phyloP scores from a whole-genome alignment of 1,284 basidiomycete species.

The Coriolopsis trogii region DNA sequence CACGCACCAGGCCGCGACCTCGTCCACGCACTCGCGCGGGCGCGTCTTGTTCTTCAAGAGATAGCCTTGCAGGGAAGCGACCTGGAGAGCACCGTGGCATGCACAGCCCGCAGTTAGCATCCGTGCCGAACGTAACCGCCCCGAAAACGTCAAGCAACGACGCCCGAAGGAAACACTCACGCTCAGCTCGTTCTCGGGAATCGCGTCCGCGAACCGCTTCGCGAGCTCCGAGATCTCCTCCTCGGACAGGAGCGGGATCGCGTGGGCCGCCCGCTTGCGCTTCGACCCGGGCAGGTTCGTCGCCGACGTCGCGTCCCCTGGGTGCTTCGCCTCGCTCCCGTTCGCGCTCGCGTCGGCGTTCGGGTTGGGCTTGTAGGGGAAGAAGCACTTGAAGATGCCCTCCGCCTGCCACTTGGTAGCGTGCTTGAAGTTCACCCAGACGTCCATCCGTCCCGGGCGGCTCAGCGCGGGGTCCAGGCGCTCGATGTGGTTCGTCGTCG shows the following conservation, averaged over 20 bases:
- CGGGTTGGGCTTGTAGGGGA: constrained; percentile 58
- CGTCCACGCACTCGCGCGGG: constrained; percentile 78
- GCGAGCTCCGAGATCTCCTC: constrained; percentile 74
- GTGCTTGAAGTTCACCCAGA: constrained; percentile 87
- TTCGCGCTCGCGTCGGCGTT: constrained; percentile 1
- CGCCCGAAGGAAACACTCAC: too few species aligned
- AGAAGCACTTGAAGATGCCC: constrained; percentile 90
- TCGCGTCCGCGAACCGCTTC: constrained; percentile 74
- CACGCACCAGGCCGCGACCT: constrained; percentile 65
- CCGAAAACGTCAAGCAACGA: too few species aligned
- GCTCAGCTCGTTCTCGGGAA: constrained; percentile 82
- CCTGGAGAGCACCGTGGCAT: constrained; percentile 42
- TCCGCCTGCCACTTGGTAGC: constrained; percentile 87
- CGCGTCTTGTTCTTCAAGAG: constrained; percentile 84
- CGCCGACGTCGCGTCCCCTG: constrained; percentile 54
- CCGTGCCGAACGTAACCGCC: constrained; percentile 1
- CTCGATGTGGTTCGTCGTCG: constrained; percentile 86
- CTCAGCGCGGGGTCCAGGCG: constrained; percentile 82
- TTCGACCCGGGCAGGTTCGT: constrained; percentile 70
- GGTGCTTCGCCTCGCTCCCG: constrained; percentile 22
- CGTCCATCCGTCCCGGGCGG: constrained; percentile 84
- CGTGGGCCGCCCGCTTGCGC: constrained; percentile 56
- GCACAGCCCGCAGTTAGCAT: constrained; percentile 1
- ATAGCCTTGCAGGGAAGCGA: constrained; percentile 84
- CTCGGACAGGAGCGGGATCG: constrained; percentile 71